Conservation (phyloP, 441 rosid genomes). For the Viola pubescens region DNA sequence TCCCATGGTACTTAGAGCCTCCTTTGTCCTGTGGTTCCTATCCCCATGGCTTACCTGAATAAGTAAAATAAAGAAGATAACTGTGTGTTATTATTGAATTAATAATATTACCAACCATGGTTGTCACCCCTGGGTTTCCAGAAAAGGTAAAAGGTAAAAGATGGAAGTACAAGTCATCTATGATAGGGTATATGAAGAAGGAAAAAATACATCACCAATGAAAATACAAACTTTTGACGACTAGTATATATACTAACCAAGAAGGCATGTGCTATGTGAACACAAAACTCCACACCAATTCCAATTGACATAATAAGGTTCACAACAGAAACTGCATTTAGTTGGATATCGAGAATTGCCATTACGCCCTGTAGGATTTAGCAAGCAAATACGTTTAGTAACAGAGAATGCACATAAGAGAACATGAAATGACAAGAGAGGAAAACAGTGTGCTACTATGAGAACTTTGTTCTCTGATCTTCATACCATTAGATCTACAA, state of each 20-base stretch:
- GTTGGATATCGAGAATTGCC: constrained; percentile 76
- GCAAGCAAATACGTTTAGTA: constrained; percentile 4
- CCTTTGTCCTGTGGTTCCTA: constrained; percentile 63
- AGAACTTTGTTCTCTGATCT: not conserved
- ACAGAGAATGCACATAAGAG: not conserved
- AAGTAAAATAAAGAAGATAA: not conserved
- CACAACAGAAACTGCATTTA: constrained; percentile 83
- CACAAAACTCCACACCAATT: constrained; percentile 90
- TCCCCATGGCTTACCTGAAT: constrained; percentile 62
- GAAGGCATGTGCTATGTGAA: constrained; percentile 85
- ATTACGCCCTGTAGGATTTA: constrained; percentile 63
- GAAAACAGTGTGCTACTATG: not conserved
- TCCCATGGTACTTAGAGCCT: constrained; percentile 77
- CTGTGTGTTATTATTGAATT: too few species aligned
- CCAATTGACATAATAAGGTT: constrained; percentile 92
- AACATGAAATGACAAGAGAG: constrained; percentile 4
- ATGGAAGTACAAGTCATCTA: not conserved
- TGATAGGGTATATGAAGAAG: not conserved
- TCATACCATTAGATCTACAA: constrained; percentile 77
- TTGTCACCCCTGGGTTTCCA: too few species aligned
- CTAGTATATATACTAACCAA: constrained; percentile 37
- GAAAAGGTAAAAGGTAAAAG: too few species aligned
- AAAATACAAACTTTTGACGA: not conserved
- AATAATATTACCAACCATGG: too few species aligned
- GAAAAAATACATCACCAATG: not conserved